Base-by-base conservation (phyloP, 169 alveolate species). In the Eimeria praecox region DNA sequence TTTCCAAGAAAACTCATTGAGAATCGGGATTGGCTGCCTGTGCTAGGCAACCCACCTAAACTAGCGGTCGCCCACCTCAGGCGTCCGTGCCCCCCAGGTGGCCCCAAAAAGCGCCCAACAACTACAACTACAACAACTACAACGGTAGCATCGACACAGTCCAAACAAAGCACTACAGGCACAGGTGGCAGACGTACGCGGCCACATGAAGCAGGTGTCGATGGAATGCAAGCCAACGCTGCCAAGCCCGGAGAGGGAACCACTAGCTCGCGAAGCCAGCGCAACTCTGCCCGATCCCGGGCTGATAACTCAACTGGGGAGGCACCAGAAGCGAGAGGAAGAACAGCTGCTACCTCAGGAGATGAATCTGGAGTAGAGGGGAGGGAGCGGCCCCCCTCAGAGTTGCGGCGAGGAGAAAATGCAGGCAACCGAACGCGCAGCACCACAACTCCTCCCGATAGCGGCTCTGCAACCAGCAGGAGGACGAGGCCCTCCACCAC, bases 1-100 rank as follows among this genome's bases (percentile, higher is more conserved):
- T 90, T 77, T 42, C 80, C 80, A 18, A 3, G 75, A 46, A 73
- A 78, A 35, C 27, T 73, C 24, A 90, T 90, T 22, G 85, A 90
- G 46, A 40, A 49, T 54, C 71, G 88, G 14, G 95, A 90, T 49
- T 90, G 95, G 95, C 95, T 90, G 9, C 95, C 95, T 35, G 89
- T 71, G 62, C 71, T 90, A 33, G 95, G 95, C 38, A 46, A 71
- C 42, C 89, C 89, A 14, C 95, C 95, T 20, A 90, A 90, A 46
- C 89, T 90, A n/a, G 95, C 95, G 27, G 95, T 90, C 24, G 86
- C 95, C 59, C 95, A 90, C 59, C 52, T 90, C 27, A 90, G 82
- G 75, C 22, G 89, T 22, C 95, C 92, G 10, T 85, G 92, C 77
- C 77, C 92, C 24, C 92, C 92, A 3, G 92, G 92, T 14, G 78